These are phyloP conservation scores for Calonectria crousiana DNA, from an alignment of 2,329 filamentous ascomycete genomes.

Conservation along the genomic window DNA sequence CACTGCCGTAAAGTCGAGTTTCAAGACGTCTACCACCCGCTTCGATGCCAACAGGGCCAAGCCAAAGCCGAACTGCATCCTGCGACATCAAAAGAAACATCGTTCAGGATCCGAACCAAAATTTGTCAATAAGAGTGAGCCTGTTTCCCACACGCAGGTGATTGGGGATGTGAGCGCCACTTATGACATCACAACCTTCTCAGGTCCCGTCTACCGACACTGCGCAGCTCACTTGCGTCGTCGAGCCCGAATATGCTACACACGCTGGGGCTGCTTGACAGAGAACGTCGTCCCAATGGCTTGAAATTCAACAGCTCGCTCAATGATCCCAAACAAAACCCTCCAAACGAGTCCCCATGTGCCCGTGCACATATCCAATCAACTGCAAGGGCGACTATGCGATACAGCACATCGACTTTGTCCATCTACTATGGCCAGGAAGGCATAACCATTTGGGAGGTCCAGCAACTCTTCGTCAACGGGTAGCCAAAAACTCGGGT, in stretches of 20 bases:
- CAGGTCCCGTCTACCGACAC: neutral
- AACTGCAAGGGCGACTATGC: conserved; percentile 13
- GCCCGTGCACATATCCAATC: neutral
- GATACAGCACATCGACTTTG: neutral
- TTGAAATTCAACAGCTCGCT: neutral
- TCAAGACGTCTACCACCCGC: conserved; percentile 11
- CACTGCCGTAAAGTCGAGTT: neutral
- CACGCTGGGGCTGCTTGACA: neutral
- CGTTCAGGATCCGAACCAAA: neutral
- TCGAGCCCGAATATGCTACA: neutral
- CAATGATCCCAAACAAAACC: neutral
- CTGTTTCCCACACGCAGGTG: neutral
- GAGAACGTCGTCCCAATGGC: conserved; percentile 15
- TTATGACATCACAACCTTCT: neutral
- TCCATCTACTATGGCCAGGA: neutral
- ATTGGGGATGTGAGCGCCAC: neutral
- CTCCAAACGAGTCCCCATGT: neutral
- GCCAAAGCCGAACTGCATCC: neutral
- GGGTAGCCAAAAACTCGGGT: neutral
- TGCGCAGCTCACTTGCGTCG: neutral
- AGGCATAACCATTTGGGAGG: conserved; percentile 11
- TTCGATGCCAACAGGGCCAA: neutral
- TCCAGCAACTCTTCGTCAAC: conserved; percentile 8
- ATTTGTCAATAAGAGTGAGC: neutral
- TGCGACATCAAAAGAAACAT: neutral